phyloP scores from a whole-genome alignment of 495 filamentous ascomycete genomes.

The Cudoniella acicularis region DNA sequence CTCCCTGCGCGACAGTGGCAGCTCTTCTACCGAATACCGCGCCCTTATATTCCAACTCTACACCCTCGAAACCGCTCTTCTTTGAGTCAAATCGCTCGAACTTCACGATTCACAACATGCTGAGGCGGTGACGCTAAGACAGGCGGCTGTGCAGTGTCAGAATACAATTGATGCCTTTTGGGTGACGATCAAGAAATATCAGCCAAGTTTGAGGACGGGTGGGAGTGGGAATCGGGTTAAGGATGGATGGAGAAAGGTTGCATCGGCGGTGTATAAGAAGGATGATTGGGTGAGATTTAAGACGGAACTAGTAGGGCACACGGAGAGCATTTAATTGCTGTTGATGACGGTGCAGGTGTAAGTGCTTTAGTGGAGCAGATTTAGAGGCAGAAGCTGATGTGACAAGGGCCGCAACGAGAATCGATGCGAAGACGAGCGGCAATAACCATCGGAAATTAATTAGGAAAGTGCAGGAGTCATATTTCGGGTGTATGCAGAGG shows the following conservation, averaged over 20 bases:
- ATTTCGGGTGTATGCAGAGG: slow-evolving; percentile 15
- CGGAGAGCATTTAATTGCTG: slow-evolving; percentile 27
- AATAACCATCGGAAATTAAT: slow-evolving; percentile 7
- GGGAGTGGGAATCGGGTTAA: slow-evolving; percentile 1
- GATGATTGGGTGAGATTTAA: slow-evolving; percentile 29
- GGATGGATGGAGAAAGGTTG: slow-evolving; percentile 25
- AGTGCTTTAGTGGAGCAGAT: slow-evolving; percentile 1
- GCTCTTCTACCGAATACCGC: slow-evolving; percentile 19
- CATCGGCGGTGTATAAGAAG: slow-evolving; percentile 30
- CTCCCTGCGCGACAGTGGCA: slow-evolving; percentile 16
- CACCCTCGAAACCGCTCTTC: too few species aligned
- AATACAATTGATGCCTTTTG: slow-evolving; percentile 28
- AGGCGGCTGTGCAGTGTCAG: too few species aligned
- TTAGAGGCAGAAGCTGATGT: neutral
- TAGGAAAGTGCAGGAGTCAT: slow-evolving; percentile 15
- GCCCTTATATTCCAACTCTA: slow-evolving; percentile 24
- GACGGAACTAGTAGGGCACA: slow-evolving; percentile 27
- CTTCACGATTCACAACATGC: too few species aligned
- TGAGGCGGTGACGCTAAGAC: too few species aligned
- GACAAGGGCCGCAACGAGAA: neutral
- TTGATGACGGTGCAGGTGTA: slow-evolving; percentile 24
- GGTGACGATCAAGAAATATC: slow-evolving; percentile 22
- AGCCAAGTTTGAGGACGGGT: slow-evolving; percentile 21
- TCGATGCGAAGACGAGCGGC: slow-evolving; percentile 2
- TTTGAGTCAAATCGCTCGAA: too few species aligned